Conservation (phyloP, 2,329 filamentous ascomycete genomes). For the Calonectria pauciramosa region DNA sequence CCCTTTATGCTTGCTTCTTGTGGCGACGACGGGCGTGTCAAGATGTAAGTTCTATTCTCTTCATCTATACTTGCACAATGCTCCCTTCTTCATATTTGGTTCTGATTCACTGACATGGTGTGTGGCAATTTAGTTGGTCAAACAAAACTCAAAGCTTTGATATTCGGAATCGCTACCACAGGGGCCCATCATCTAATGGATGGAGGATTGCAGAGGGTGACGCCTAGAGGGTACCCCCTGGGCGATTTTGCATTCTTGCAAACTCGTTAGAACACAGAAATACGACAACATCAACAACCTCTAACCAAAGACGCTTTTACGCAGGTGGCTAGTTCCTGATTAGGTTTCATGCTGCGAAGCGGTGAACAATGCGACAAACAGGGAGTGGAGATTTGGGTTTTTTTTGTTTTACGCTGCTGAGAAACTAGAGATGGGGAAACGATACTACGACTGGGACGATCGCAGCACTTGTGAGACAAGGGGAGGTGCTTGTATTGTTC, state of each 20-base stretch:
- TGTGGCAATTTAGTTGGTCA: constrained; percentile 41
- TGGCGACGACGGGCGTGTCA: constrained; percentile 87
- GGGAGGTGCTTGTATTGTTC: not conserved
- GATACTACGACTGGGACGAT: constrained; percentile 7
- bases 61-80: not conserved
- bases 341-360: constrained; percentile 1
- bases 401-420: constrained; percentile 13
- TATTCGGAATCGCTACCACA: constrained; percentile 37
- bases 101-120: not conserved
- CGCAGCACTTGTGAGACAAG: not conserved
- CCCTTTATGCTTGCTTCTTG: constrained; percentile 90
- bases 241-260: constrained; percentile 19
- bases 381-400: constrained; percentile 7
- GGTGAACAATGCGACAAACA: not conserved
- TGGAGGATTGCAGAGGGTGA: constrained; percentile 38
- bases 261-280: not conserved
- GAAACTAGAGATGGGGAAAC: constrained; percentile 21
- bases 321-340: not conserved
- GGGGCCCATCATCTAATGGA: constrained; percentile 34
- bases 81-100: not conserved
- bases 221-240: constrained; percentile 13
- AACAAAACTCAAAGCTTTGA: constrained; percentile 43
- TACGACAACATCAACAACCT: not conserved
- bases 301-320: not conserved
- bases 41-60: constrained; percentile 75